Evolutionary conservation across 2,329 filamentous ascomycete genomes (phyloP).

Genomic region (Chrysoporthe cubensis): DNA sequence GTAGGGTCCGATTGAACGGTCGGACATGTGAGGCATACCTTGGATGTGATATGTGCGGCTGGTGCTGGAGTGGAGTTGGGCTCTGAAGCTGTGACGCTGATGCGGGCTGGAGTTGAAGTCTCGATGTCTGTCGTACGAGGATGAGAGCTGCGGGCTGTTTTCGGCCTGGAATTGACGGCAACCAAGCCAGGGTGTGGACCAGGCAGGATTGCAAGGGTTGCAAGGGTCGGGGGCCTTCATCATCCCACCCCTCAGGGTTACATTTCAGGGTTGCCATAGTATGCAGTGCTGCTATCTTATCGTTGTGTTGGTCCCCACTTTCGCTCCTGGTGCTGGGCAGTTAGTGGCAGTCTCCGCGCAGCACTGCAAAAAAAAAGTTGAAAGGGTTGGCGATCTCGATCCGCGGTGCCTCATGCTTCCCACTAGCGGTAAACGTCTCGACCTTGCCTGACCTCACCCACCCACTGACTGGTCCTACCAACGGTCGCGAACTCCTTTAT

Average conservation of each 20-base stretch:
- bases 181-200: background rate
- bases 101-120: background rate
- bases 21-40: constrained; percentile 17
- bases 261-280: too few species aligned
- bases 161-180: constrained; percentile 14
- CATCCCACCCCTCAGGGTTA: too few species aligned
- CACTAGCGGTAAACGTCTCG: constrained; percentile 2
- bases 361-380: constrained; percentile 9
- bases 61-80: constrained; percentile 10
- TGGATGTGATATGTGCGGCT: constrained; percentile 12
- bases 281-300: background rate
- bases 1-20: background rate
- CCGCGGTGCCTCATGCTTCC: background rate
- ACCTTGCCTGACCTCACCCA: constrained; percentile 1
- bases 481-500: constrained; percentile 4
- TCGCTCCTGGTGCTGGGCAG: background rate
- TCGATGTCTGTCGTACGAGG: constrained; percentile 13
- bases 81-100: constrained; percentile 28
- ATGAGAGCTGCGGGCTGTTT: constrained; percentile 18
- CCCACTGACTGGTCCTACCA: background rate
- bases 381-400: constrained; percentile 9
- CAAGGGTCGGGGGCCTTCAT: background rate
- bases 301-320: background rate
- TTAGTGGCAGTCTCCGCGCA: background rate
- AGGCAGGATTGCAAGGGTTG: background rate